Percentiles rank a stretch among this genome's conserved stretches.
phyloP scores from a whole-genome alignment of 495 filamentous ascomycete genomes.

The Tuber melanosporum region DNA sequence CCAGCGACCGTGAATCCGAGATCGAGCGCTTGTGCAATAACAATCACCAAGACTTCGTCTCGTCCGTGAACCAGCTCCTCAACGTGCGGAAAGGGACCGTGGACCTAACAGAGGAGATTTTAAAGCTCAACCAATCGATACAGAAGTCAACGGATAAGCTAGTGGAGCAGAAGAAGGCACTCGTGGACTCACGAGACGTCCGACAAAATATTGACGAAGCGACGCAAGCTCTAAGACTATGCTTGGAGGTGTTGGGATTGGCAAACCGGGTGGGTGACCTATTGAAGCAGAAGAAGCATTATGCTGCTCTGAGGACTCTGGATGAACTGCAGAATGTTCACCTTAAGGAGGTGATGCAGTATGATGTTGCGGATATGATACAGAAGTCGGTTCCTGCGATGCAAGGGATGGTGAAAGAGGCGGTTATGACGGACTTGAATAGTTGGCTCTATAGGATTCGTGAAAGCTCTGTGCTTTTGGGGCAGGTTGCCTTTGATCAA shows the following conservation, averaged over 20 bases:
- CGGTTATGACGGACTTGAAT: conserved; percentile 94
- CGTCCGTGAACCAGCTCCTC: conserved; percentile 85
- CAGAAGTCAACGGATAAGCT: conserved; percentile 92
- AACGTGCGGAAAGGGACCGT: conserved; percentile 84
- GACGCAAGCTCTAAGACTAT: conserved; percentile 80
- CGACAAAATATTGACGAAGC: conserved; percentile 96
- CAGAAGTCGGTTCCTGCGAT: conserved; percentile 89
- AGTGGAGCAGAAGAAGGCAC: conserved; percentile 84
- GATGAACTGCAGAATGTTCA: conserved; percentile 97
- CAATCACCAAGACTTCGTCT: conserved; percentile 94
- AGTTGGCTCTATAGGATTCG: conserved; percentile 96
- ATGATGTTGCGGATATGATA: conserved; percentile 93
- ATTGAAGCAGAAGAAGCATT: conserved; percentile 84
- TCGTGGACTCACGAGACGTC: conserved; percentile 84
- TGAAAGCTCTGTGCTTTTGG: conserved; percentile 89
- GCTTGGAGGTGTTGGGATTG: conserved; percentile 80
- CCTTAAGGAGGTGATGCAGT: conserved; percentile 82
- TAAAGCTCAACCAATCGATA: conserved; percentile 86
- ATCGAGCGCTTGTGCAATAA: conserved; percentile 92
- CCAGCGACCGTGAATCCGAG: conserved; percentile 76
- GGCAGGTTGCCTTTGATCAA: conserved; percentile 94
- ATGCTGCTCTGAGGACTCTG: conserved; percentile 83
- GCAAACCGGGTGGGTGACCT: conserved; percentile 94
- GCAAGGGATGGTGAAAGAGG: conserved; percentile 85
- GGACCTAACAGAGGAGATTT: conserved; percentile 78